Evolutionary conservation across 495 filamentous ascomycete species (phyloP).

Genomic region (Aspergillus kassunensis): DNA sequence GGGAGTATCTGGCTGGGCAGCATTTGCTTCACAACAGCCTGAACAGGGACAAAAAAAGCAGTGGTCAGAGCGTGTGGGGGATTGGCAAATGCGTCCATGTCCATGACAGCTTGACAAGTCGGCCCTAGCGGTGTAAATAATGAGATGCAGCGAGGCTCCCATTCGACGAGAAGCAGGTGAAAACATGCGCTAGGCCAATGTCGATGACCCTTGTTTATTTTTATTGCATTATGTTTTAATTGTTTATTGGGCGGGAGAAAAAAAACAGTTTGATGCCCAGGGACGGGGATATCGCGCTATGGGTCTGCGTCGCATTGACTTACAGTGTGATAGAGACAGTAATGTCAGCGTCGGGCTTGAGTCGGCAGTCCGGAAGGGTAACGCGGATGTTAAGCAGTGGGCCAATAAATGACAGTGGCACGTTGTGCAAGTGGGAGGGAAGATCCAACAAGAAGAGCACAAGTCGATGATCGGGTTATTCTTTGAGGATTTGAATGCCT

Average conservation of each 20-base stretch:
- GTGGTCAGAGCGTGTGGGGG: conserved; percentile 32
- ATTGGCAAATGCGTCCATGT: conserved; percentile 35
- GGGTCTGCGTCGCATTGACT: conserved; percentile 17
- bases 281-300: conserved; percentile 15
- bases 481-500: conserved; percentile 20
- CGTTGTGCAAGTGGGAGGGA: conserved; percentile 28
- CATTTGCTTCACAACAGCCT: conserved; percentile 45
- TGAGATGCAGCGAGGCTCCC: conserved; percentile 19
- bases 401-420: conserved; percentile 31
- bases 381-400: conserved; percentile 36
- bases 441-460: conserved; percentile 12
- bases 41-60: conserved; percentile 21
- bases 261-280: conserved; percentile 22
- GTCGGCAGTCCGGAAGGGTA: conserved; percentile 25
- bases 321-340: conserved; percentile 16
- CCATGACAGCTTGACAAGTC: too few species aligned
- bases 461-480: conserved; percentile 21
- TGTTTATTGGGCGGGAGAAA: conserved; percentile 3
- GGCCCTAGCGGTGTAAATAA: conserved; percentile 36
- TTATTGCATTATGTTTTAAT: conserved; percentile 13
- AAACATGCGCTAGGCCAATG: conserved; percentile 16
- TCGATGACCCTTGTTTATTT: background rate
- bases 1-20: conserved; percentile 37
- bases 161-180: conserved; percentile 23
- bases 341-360: conserved; percentile 32